Percentiles rank a stretch among this genome's conserved stretches.
Conservation (phyloP, 805 yeast genomes). For the Maudiozyma serrabonitensis region DNA sequence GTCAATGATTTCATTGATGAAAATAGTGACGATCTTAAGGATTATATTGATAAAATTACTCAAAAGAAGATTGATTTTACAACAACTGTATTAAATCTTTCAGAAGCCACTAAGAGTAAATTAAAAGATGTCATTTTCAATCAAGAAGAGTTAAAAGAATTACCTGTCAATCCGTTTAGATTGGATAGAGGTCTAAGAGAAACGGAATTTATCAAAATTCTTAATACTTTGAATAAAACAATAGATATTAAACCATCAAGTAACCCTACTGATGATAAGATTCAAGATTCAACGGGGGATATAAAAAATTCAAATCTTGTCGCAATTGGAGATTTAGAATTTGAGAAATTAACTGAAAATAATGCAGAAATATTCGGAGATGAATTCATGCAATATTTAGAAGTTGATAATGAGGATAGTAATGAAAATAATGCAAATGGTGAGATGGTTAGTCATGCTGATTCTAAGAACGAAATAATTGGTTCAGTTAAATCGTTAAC, state of each 20-base stretch:
- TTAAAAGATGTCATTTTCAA: conserved; percentile 32
- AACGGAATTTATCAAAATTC: conserved; percentile 41
- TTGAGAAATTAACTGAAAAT: conserved; percentile 25
- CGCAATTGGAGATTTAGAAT: conserved; percentile 26
- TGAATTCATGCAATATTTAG: conserved; percentile 18
- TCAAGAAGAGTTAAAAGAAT: conserved; percentile 42
- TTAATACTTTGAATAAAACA: not conserved
- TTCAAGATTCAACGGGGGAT: not conserved
- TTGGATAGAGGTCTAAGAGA: conserved; percentile 57
- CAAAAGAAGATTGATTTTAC: conserved; percentile 59
- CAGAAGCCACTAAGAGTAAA: conserved; percentile 41
- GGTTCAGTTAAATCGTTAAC: not conserved
- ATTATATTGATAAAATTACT: conserved; percentile 65
- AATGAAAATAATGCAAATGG: not conserved
- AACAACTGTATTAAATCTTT: conserved; percentile 45
- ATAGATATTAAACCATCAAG: too few relatives aligned
- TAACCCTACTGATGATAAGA: not conserved
- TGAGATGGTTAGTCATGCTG: not conserved
- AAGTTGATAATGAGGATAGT: conserved; percentile 9
- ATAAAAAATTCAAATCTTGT: not conserved
- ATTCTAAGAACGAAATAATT: not conserved
- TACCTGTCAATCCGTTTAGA: conserved; percentile 59
- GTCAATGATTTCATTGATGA: conserved; percentile 60
- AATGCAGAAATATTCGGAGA: conserved; percentile 26
- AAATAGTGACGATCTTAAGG: conserved; percentile 48